phyloP scores from a whole-genome alignment of 768 basidiomycete genomes.

The Rubroboletus satanas region DNA sequence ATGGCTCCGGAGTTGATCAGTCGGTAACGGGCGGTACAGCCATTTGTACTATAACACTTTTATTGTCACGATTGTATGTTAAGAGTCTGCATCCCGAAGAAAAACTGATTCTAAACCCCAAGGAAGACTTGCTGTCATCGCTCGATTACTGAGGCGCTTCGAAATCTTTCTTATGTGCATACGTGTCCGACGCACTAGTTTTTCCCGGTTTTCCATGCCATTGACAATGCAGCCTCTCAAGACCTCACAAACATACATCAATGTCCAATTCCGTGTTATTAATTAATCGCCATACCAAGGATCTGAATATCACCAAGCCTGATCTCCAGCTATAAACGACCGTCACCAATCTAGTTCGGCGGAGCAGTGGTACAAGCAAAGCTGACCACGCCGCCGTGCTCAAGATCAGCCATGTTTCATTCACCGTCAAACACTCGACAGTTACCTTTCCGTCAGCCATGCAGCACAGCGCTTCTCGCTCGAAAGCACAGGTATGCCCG shows the following conservation, averaged over 20 bases:
- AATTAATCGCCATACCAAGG: not conserved
- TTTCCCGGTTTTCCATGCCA: not conserved
- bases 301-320: not conserved
- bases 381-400: not conserved
- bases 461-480: not conserved
- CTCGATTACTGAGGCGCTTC: not conserved
- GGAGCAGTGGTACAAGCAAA: not conserved
- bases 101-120: conserved; percentile 2
- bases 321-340: not conserved
- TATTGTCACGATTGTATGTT: conserved; percentile 20
- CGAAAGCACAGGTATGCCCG: not conserved
- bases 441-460: not conserved
- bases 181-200: not conserved
- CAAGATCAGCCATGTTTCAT: not conserved
- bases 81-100: conserved; percentile 6
- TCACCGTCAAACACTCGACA: not conserved
- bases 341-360: not conserved
- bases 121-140: not conserved
- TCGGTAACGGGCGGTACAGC: conserved; percentile 10
- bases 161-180: not conserved
- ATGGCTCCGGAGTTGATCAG: conserved; percentile 11
- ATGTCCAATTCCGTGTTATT: not conserved
- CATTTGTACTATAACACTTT: conserved; percentile 22
- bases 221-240: not conserved
- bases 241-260: not conserved